These are phyloP conservation scores for Vitellaria paradoxa DNA, from an alignment of 179 eudicot genomes.

Conservation along the genomic window DNA sequence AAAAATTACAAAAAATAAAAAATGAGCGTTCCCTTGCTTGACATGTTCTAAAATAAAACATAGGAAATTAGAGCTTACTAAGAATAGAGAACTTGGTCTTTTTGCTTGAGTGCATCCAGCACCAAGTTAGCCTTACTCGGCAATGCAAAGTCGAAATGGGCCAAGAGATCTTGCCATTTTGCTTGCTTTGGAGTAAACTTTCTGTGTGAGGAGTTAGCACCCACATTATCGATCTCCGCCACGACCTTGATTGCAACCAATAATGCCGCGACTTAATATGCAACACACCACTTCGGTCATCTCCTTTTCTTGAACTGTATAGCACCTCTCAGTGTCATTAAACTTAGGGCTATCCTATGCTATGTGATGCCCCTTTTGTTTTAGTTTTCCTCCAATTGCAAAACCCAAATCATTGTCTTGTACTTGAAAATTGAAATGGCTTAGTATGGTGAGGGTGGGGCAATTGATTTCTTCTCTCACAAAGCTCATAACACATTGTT, in stretches of 20 bases:
- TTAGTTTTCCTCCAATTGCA: not conserved
- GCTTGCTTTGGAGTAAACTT: not conserved
- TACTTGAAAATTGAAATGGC: not conserved
- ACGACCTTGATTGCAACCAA: not conserved
- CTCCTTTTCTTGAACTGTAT: not conserved
- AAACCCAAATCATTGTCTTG: not conserved
- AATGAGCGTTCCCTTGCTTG: too few species aligned
- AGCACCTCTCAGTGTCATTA: not conserved
- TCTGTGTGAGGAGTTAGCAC: not conserved
- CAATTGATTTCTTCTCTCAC: not conserved
- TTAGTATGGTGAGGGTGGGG: not conserved
- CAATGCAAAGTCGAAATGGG: conserved; percentile 3
- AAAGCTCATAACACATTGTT: too few species aligned
- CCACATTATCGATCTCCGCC: not conserved
- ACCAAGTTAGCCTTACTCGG: conserved; percentile 3
- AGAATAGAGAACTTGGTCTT: not conserved
- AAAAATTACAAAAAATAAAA: not conserved
- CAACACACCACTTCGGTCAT: not conserved
- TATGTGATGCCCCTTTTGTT: conserved; percentile 8
- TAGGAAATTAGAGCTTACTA: too few species aligned
- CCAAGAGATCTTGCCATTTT: conserved; percentile 7
- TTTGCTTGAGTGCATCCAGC: not conserved
- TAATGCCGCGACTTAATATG: not conserved
- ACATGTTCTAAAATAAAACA: too few species aligned
- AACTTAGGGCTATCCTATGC: conserved; percentile 6